Percentiles rank a stretch among this genome's conserved stretches.
These are phyloP conservation scores for Kodamaea leandrae DNA, from an alignment of 805 yeast genomes.

Conservation along the genomic window DNA sequence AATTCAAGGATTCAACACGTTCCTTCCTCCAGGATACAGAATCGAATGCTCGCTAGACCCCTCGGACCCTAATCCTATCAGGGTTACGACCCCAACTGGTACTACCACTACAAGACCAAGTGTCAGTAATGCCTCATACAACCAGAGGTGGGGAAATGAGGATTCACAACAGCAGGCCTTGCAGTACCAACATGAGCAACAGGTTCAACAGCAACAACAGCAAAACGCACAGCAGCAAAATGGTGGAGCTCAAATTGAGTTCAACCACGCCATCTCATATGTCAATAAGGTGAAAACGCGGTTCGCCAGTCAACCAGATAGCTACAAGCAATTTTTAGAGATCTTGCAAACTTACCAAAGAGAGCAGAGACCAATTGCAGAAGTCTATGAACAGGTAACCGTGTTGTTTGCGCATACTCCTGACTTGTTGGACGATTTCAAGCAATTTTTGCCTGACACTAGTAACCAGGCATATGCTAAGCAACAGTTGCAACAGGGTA, in stretches of 20 bases:
- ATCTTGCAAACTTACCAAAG: slow-evolving; percentile 95
- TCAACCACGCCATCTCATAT: slow-evolving; percentile 94
- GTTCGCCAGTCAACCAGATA: slow-evolving; percentile 91
- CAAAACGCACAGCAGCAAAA: slow-evolving; percentile 24
- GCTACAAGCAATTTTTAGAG: slow-evolving; percentile 90
- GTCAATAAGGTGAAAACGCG: slow-evolving; percentile 95
- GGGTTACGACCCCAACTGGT: slow-evolving; percentile 95
- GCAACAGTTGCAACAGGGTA: slow-evolving; percentile 18
- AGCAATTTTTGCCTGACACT: slow-evolving; percentile 90
- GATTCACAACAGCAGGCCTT: slow-evolving; percentile 9
- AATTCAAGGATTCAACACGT: slow-evolving; percentile 96
- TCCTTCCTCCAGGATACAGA: slow-evolving; percentile 92
- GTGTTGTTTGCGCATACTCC: slow-evolving; percentile 88
- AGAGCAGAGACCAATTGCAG: slow-evolving; percentile 92
- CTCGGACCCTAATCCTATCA: slow-evolving; percentile 84
- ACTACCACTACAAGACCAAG: slow-evolving; percentile 67
- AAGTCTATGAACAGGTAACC: slow-evolving; percentile 92
- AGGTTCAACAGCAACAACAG: slow-evolving; percentile 13
- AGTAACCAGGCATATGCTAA: slow-evolving; percentile 36
- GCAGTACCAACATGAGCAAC: slow-evolving; percentile 5
- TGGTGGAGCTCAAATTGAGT: slow-evolving; percentile 78
- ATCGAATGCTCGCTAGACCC: slow-evolving; percentile 91
- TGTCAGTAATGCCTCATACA: slow-evolving; percentile 26
- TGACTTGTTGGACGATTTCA: slow-evolving; percentile 90
- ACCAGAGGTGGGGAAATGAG: slow-evolving; percentile 29